A percentile compares a stretch with the other conserved stretches of the same genome.
Evolutionary conservation across 148 eudicot species (phyloP).

Genomic region (Chenopodium album): DNA sequence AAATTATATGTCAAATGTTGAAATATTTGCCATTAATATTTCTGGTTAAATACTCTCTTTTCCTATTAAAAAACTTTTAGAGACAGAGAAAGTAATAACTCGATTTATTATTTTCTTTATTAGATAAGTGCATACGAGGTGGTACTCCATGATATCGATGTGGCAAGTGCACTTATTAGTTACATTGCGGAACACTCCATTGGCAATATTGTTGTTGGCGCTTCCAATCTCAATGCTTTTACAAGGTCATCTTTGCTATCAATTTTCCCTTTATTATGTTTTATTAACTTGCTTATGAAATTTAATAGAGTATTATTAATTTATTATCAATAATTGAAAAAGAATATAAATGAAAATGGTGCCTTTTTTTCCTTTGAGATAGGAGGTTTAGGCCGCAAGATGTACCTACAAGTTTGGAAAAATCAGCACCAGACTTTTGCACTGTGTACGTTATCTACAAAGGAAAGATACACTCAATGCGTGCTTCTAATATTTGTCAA

Average conservation of each 20-base stretch:
- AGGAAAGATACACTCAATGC: constrained; percentile 41
- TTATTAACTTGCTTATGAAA: too few relatives aligned
- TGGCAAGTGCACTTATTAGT: constrained; percentile 45
- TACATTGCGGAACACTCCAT: constrained; percentile 39
- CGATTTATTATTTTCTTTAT: neutral
- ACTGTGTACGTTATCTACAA: constrained; percentile 51
- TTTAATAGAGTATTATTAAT: too few relatives aligned
- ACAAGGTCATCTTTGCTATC: constrained; percentile 32
- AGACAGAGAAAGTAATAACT: too few relatives aligned
- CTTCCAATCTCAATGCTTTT: constrained; percentile 54
- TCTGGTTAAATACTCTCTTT: too few relatives aligned
- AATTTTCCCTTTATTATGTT: too few relatives aligned
- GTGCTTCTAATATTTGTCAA: constrained; percentile 33
- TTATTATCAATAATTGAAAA: too few relatives aligned
- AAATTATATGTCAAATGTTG: neutral
- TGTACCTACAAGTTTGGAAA: constrained; percentile 50
- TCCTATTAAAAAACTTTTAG: too few relatives aligned
- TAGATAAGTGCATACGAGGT: constrained; percentile 63
- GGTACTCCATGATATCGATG: constrained; percentile 56
- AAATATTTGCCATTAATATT: too few relatives aligned
- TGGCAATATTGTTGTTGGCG: constrained; percentile 53
- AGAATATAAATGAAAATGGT: neutral
- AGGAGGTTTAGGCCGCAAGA: constrained; percentile 62
- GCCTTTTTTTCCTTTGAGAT: neutral
- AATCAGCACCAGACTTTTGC: constrained; percentile 58